Evolutionary conservation across 2,329 filamentous ascomycete genomes (phyloP).

Genomic region (Beauveria sp.): DNA sequence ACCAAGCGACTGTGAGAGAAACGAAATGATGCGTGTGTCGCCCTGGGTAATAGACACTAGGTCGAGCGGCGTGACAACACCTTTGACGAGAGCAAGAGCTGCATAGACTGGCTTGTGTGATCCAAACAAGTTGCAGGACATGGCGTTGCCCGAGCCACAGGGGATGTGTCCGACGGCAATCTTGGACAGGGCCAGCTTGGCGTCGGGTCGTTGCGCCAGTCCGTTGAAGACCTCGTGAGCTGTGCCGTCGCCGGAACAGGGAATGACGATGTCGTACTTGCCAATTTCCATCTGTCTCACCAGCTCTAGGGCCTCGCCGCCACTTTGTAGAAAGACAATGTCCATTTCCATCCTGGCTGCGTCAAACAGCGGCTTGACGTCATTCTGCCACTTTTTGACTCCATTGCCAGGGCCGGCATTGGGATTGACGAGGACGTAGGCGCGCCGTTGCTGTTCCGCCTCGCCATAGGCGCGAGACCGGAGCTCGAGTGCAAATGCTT

Average conservation of each 20-base stretch:
- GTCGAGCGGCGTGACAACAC: slow-evolving; percentile 75
- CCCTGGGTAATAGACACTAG: slow-evolving; percentile 84
- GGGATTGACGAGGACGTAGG: slow-evolving; percentile 87
- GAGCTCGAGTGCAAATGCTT: slow-evolving; percentile 59
- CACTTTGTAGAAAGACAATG: slow-evolving; percentile 60
- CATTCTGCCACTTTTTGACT: slow-evolving; percentile 61
- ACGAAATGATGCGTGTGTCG: slow-evolving; percentile 66
- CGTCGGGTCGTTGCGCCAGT: slow-evolving; percentile 68
- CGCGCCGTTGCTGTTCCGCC: slow-evolving; percentile 62
- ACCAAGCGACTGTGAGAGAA: slow-evolving; percentile 83
- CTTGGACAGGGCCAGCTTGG: slow-evolving; percentile 62
- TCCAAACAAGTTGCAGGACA: slow-evolving; percentile 84
- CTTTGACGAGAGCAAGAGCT: slow-evolving; percentile 80
- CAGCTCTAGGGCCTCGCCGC: slow-evolving; percentile 73
- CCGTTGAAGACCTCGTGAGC: slow-evolving; percentile 95
- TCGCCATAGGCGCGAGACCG: slow-evolving; percentile 63
- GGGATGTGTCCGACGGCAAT: slow-evolving; percentile 82
- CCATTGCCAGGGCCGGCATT: slow-evolving; percentile 78
- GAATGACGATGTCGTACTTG: slow-evolving; percentile 75
- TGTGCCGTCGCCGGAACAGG: slow-evolving; percentile 86
- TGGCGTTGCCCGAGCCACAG: slow-evolving; percentile 88
- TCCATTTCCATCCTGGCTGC: slow-evolving; percentile 74
- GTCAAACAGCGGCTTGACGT: slow-evolving; percentile 75
- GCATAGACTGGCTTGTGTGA: slow-evolving; percentile 68
- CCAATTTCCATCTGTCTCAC: slow-evolving; percentile 69